Percentiles rank a stretch among this genome's conserved stretches.
phyloP scores from a whole-genome alignment of 2,329 filamentous ascomycete genomes.

The Pyrenophora tritici-repentis region DNA sequence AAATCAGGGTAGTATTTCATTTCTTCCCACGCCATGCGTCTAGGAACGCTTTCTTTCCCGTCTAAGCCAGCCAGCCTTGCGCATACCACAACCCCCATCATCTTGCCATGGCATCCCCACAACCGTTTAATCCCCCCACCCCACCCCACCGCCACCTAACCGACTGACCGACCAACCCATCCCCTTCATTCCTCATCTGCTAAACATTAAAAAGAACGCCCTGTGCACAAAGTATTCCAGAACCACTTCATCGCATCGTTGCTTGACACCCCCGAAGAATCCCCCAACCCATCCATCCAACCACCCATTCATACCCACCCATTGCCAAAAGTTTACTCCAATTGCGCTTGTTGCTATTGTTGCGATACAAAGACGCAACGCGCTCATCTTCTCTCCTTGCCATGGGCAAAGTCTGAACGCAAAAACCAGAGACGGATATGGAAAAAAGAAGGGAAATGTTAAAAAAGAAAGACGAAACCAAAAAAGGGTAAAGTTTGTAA shows the following conservation, averaged over 20 bases:
- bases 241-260: not conserved
- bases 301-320: too few relatives aligned
- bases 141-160: too few relatives aligned
- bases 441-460: too few relatives aligned
- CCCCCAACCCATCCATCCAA: too few relatives aligned
- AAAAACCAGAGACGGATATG: not conserved
- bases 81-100: not conserved
- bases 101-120: not conserved
- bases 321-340: too few relatives aligned
- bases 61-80: too few relatives aligned
- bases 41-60: too few relatives aligned
- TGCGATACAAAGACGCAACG: too few relatives aligned
- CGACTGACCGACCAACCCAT: not conserved
- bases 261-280: too few relatives aligned
- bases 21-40: too few relatives aligned
- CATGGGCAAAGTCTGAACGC: not conserved
- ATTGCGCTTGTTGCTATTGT: too few relatives aligned
- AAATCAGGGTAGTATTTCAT: too few relatives aligned
- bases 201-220: slow-evolving; percentile 2
- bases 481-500: not conserved
- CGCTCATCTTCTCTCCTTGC: not conserved
- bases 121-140: not conserved
- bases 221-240: not conserved
- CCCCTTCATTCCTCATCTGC: not conserved
- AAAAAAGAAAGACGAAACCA: not conserved